phyloP scores from a whole-genome alignment of 176 grass and related monocot species.

The Triticum timopheevii region DNA sequence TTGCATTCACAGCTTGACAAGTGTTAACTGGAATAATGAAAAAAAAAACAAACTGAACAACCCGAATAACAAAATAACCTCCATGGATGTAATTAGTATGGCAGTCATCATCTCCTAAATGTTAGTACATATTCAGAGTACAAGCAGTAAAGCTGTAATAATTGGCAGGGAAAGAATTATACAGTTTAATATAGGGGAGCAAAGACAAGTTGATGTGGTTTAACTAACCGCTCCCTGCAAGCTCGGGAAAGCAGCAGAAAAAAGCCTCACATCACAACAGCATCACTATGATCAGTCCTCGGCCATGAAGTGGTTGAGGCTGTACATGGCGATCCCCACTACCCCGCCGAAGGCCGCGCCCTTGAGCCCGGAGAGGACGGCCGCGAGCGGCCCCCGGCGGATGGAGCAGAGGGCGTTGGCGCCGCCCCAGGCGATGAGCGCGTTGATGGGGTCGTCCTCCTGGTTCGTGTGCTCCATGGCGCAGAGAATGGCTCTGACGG shows the following conservation, averaged over 20 bases:
- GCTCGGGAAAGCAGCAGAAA: neutral
- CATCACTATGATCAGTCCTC: neutral
- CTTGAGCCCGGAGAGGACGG: neutral
- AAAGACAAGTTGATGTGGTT: too few relatives aligned
- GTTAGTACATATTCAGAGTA: too few relatives aligned
- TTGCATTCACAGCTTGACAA: too few relatives aligned
- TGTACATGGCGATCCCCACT: neutral
- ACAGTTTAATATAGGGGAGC: too few relatives aligned
- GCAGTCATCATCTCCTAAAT: too few relatives aligned
- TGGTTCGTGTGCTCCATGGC: conserved; percentile 59
- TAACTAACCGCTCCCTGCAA: neutral
- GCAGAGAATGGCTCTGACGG: conserved; percentile 66
- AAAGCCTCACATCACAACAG: neutral
- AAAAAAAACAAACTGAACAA: too few relatives aligned
- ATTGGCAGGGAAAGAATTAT: too few relatives aligned
- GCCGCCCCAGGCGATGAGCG: conserved; percentile 37
- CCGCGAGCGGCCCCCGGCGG: neutral
- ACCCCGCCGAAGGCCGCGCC: neutral
- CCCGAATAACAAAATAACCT: too few relatives aligned
- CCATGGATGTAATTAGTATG: too few relatives aligned
- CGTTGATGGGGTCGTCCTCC: conserved; percentile 87
- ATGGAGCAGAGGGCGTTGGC: neutral
- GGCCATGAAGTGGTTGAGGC: neutral
- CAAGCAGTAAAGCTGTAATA: too few relatives aligned
- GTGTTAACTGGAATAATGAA: too few relatives aligned